A percentile compares a stretch with the other conserved stretches of the same genome.
Evolutionary conservation across 805 yeast species (phyloP).

Genomic region (Blastobotrys terrestris): DNA sequence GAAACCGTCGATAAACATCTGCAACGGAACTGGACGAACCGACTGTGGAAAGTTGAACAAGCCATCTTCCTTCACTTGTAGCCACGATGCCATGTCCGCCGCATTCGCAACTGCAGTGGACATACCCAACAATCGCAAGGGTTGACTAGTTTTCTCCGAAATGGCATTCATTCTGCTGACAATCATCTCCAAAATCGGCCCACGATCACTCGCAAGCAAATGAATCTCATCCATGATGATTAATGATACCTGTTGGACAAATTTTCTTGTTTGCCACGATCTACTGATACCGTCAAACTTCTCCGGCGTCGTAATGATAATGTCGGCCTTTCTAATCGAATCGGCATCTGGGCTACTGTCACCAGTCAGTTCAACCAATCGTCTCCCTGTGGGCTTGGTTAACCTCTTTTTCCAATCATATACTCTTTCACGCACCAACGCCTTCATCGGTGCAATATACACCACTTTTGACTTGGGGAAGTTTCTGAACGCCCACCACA

Average conservation of each 20-base stretch:
- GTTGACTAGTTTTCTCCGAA: slow-evolving; percentile 51
- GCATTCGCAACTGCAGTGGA: slow-evolving; percentile 86
- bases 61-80: slow-evolving; percentile 58
- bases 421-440: slow-evolving; percentile 75
- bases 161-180: slow-evolving; percentile 81
- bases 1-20: slow-evolving; percentile 83
- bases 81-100: slow-evolving; percentile 80
- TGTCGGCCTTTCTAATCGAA: slow-evolving; percentile 62
- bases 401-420: slow-evolving; percentile 68
- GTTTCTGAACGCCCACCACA: slow-evolving; percentile 90
- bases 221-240: slow-evolving; percentile 86
- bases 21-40: slow-evolving; percentile 79
- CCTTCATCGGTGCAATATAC: slow-evolving; percentile 87
- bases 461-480: slow-evolving; percentile 76
- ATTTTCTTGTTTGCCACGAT: slow-evolving; percentile 73
- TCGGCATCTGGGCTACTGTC: slow-evolving; percentile 70
- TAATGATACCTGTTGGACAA: slow-evolving; percentile 67
- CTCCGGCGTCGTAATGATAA: slow-evolving; percentile 78
- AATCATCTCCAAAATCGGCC: slow-evolving; percentile 82
- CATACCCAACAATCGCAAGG: slow-evolving; percentile 65
- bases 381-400: slow-evolving; percentile 38
- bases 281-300: slow-evolving; percentile 85
- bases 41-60: slow-evolving; percentile 75
- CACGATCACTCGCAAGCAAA: slow-evolving; percentile 76
- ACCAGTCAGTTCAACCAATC: slow-evolving; percentile 74